phyloP scores from a whole-genome alignment of 345 rosid genomes.

The Linum tenue region DNA sequence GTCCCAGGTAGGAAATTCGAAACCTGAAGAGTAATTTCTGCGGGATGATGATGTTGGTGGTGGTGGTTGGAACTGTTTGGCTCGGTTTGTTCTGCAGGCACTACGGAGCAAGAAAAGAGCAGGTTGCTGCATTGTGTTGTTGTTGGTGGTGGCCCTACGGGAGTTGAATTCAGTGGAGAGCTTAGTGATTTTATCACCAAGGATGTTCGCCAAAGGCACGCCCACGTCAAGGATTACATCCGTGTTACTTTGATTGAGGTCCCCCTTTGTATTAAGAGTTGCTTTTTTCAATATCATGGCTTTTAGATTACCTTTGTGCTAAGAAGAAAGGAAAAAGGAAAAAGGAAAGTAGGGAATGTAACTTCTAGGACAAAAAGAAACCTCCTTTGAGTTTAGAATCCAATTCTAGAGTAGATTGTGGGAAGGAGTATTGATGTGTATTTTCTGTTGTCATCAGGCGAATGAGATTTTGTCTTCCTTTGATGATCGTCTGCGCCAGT shows the following conservation, averaged over 20 bases:
- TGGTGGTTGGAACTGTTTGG: neutral
- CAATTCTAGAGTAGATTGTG: too few relatives aligned
- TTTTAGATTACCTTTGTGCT: neutral
- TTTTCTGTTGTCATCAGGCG: conserved; percentile 39
- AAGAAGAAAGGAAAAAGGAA: too few relatives aligned
- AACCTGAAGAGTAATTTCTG: neutral
- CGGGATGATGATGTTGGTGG: too few relatives aligned
- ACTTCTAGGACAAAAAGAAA: too few relatives aligned
- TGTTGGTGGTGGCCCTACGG: conserved; percentile 97
- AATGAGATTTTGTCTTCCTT: conserved; percentile 89
- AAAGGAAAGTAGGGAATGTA: too few relatives aligned
- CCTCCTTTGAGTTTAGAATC: too few relatives aligned
- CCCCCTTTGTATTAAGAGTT: conserved; percentile 12
- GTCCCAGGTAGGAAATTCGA: conserved; percentile 44
- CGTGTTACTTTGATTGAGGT: conserved; percentile 95
- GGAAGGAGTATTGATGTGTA: neutral
- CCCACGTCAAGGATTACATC: conserved; percentile 77
- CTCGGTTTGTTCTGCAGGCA: conserved; percentile 29
- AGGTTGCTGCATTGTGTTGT: conserved; percentile 86
- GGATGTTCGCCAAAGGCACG: conserved; percentile 80
- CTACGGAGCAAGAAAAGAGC: conserved; percentile 66
- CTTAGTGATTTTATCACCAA: conserved; percentile 80
- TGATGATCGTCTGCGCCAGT: conserved; percentile 80
- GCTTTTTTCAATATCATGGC: neutral
- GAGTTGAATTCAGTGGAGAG: conserved; percentile 97